phyloP scores from a whole-genome alignment of 1,284 basidiomycete species.

The Heterobasidion annosum region DNA sequence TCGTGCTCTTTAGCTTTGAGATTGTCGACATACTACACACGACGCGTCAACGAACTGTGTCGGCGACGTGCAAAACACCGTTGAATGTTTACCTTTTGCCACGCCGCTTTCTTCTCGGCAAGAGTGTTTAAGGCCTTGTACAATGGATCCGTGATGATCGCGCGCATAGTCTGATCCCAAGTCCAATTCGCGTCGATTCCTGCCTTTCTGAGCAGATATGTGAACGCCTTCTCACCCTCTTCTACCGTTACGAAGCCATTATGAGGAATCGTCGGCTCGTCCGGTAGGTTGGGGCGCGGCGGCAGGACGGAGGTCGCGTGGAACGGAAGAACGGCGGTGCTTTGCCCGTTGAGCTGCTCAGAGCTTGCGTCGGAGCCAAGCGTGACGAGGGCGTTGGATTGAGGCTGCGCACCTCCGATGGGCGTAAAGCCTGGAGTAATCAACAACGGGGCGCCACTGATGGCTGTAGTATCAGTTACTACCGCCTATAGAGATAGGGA shows the following conservation, averaged over 20 bases:
- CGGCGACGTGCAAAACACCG: not conserved
- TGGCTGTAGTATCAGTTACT: not conserved
- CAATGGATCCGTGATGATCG: slow-evolving; percentile 94
- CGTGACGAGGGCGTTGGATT: slow-evolving; percentile 12
- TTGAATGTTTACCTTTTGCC: slow-evolving; percentile 65
- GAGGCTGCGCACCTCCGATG: not conserved
- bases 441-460: slow-evolving; percentile 6
- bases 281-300: slow-evolving; percentile 68
- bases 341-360: slow-evolving; percentile 34
- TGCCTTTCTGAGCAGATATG: slow-evolving; percentile 79
- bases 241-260: slow-evolving; percentile 82
- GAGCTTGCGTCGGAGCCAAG: slow-evolving; percentile 7
- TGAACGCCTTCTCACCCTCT: slow-evolving; percentile 92
- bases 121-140: slow-evolving; percentile 93
- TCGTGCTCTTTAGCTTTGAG: slow-evolving; percentile 65
- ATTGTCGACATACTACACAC: slow-evolving; percentile 57
- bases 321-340: slow-evolving; percentile 39
- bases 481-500: not conserved
- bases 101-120: slow-evolving; percentile 90
- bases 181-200: slow-evolving; percentile 90
- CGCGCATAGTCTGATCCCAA: slow-evolving; percentile 98
- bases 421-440: slow-evolving; percentile 2
- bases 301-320: slow-evolving; percentile 54
- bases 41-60: not conserved
- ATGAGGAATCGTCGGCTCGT: slow-evolving; percentile 78